Conservation (phyloP, 176 grass and related monocot species). For the Chrysopogon serrulatus region DNA sequence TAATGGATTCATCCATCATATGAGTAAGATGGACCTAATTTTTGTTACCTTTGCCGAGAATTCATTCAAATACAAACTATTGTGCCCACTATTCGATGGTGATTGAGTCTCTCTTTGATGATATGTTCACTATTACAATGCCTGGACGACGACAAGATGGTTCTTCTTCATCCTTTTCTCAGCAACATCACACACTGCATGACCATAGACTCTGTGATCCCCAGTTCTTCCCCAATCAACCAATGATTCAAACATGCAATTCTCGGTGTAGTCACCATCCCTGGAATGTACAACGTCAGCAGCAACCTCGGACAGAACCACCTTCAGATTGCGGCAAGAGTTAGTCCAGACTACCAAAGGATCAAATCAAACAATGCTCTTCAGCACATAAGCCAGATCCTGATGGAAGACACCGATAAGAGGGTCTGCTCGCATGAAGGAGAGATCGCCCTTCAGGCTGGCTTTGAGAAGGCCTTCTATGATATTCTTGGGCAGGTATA, state of each 20-base stretch:
- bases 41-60: background rate
- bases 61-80: background rate
- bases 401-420: conserved; percentile 36
- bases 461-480: too few species aligned
- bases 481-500: too few species aligned
- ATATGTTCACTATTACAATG: background rate
- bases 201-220: background rate
- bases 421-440: background rate
- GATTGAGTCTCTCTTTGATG: background rate
- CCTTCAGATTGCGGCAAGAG: background rate
- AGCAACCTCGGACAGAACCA: background rate
- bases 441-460: conserved; percentile 23
- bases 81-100: conserved; percentile 3
- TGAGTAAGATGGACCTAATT: background rate
- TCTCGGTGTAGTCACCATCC: background rate
- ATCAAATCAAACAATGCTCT: conserved; percentile 17
- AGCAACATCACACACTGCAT: background rate
- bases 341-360: background rate
- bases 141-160: background rate
- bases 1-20: background rate
- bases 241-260: background rate
- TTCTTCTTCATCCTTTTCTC: conserved; percentile 19
- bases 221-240: background rate
- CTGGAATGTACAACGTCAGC: background rate
- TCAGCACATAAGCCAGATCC: conserved; percentile 32